Base-by-base conservation (phyloP, 768 basidiomycete genomes). In the Lactifluus hygrophoroides region DNA sequence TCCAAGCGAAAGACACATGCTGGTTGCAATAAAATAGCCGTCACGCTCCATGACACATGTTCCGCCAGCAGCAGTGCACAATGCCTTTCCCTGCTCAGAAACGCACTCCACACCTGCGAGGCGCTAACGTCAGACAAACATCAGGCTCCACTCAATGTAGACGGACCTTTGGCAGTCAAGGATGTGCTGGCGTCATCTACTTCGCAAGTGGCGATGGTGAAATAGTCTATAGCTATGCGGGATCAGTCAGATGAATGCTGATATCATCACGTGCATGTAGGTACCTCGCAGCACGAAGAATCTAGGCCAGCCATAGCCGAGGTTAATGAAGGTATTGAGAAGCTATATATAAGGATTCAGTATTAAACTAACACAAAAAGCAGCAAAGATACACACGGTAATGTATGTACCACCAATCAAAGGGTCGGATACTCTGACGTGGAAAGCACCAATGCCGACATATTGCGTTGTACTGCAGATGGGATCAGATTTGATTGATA, bases 221-320 rank as follows among this genome's bases (percentile, higher is more conserved):
- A 89, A 40, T 80, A 70, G 71, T 99, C 96, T 62, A 98, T 91
- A 5, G 88, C 90, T 88, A 58, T 40, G 11, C 10, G 27, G 34
- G 59, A 1, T 16, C n/a, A n/a, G 65, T 48, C 65, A 57, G 68
- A 63, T 19, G 38, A 44, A 10, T 30, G 28, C 23, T 21, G 9
- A 21, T 23, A 21, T 40, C 48, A 17, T 30, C 14, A 28, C 44
- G 51, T 1, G 19, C 23, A 1, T 7, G 1, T 14, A 35, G 56
- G 65, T 32, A 80, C 90, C 93, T 75, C 93, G 90, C 17, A 99
- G 77, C 40, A 99, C 86, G 67, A 98, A 94, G 74, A 85, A 96
- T 66, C 88, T 85, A 6, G 96, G 96, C 95, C 96, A 98, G 3
- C 95, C 98, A n/a, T 95, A 92, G 37, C 96, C 96, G 64, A 99